Evolutionary conservation across 495 filamentous ascomycete genomes (phyloP), one percentile per base, ranked within the genome.

Genomic region (Letharia columbiana): DNA sequence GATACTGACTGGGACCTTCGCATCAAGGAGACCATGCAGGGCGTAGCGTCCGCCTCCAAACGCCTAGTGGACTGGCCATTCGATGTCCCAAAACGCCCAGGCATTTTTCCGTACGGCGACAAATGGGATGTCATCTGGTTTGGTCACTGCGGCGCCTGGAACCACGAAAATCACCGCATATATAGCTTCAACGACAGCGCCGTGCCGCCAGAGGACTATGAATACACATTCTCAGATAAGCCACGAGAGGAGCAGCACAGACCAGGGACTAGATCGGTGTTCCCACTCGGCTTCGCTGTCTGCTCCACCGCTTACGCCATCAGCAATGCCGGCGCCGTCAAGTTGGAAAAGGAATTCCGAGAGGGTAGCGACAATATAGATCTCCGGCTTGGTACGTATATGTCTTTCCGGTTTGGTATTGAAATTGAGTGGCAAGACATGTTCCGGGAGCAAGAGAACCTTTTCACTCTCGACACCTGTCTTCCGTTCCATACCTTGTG

Each of bases 41-140:
- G 39, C 20, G 28, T 85, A 60, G 82, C 81, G 12, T 79, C 84
- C 41, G 84, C 83, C n/a, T 81, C 85, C 35, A 85, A 82, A 62
- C 81, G 83, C 12, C 87, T 91, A 9, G 47, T 60, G 20, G 68
- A 70, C 59, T 70, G 78, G 56, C 59, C 77, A 8, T 67, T 71
- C 12, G 63, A 68, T 58, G 61, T 13, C 12, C 52, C 52, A 56
- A 35, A 11, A 1, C 52, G 52, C 4, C 31, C 52, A 15, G 52
- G 52, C 31, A 47, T 65, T 58, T 45, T 62, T 39, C 76, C 76
- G 9, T 79, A 78, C 63, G 76, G 76, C 39, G 66, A 75, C 61
- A 69, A 72, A 35, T 78, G 68, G 68, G 68, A 69, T 47, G 50
- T 69, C 45, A 57, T 69, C n/a, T 69, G 68, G 68, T 59, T 69